phyloP scores from a whole-genome alignment of 345 rosid genomes.

The Populus simonii region DNA sequence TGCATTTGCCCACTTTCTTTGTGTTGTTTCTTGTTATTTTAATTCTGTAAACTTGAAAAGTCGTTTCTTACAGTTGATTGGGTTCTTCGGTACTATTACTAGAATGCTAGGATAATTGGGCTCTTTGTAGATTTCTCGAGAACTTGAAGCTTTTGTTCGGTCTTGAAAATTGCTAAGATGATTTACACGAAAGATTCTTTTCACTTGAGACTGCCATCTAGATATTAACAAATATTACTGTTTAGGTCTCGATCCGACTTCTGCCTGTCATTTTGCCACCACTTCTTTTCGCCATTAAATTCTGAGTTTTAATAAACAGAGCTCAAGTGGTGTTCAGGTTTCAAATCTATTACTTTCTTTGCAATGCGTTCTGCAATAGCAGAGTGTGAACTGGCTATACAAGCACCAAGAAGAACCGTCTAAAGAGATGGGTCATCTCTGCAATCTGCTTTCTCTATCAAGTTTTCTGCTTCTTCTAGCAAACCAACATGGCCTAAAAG shows the following conservation, averaged over 20 bases:
- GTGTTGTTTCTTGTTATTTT: too few species aligned
- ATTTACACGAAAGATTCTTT: not conserved
- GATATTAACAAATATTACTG: not conserved
- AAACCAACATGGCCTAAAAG: slow-evolving; percentile 85
- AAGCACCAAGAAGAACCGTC: slow-evolving; percentile 85
- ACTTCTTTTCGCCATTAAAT: slow-evolving; percentile 61
- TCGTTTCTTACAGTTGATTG: too few species aligned
- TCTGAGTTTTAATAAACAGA: slow-evolving; percentile 64
- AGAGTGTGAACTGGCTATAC: slow-evolving; percentile 45
- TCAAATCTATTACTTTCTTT: slow-evolving; percentile 60
- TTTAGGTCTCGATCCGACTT: slow-evolving; percentile 42
- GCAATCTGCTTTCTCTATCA: slow-evolving; percentile 61
- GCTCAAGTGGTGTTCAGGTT: slow-evolving; percentile 69
- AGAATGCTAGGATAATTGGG: too few species aligned
- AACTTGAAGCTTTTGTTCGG: not conserved
- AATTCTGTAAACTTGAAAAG: too few species aligned
- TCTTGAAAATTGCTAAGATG: not conserved
- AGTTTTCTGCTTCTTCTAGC: slow-evolving; percentile 70
- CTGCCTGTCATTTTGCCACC: slow-evolving; percentile 59
- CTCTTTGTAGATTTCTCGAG: not conserved
- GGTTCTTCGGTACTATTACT: too few species aligned
- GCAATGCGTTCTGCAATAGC: slow-evolving; percentile 69
- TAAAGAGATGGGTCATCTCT: slow-evolving; percentile 66
- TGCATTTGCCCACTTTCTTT: too few species aligned
- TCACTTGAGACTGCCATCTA: not conserved